Base-by-base conservation (phyloP, 106 monocot species). In the Xerophyta viscosa region DNA sequence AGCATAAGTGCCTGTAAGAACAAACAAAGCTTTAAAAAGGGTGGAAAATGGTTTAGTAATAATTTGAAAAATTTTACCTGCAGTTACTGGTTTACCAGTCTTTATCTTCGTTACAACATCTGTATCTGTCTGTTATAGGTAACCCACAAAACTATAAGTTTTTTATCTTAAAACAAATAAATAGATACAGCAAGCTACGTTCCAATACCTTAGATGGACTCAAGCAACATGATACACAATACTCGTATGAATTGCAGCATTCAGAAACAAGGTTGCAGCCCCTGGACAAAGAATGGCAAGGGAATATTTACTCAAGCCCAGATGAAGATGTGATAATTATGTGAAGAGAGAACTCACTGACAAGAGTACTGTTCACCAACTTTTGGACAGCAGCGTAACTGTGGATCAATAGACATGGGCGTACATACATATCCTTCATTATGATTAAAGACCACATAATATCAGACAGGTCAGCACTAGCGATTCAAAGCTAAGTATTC, bases 141-240 rank as follows among this genome's bases (percentile, higher is more conserved):
- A 9, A 6, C 4, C 48, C 22, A 48, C 23, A 7, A 13, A n/a
- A n/a, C n/a, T n/a, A n/a, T n/a, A n/a, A n/a, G n/a, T n/a, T n/a
- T n/a, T n/a, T n/a, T n/a, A 39, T 10, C 39, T 15, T 15, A 39
- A 39, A 39, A 39, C 15, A 39, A 39, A 15, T 15, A 39, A 39
- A 15, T 39, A 12, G 15, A 39, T 12, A 39, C 6, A 7, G 39
- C 6, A 39, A 39, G 39, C 15, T 39, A 39, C 6, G 15, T 2
- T 39, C 1, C 15, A 57, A 54, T 76, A 89, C 89, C 76, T 54
- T 61, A 20, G 74, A 69, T 49, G 96, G 96, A 82, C 79, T 66
- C 42, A 96, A 81, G 70, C 89, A 96, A 73, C 96, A 96, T 31
- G 96, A 96, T 10, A 96, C 85, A 69, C 96, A 96, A 67, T 76